Percentiles rank a stretch among this genome's conserved stretches.
Evolutionary conservation across 345 rosid species (phyloP).

Genomic region (Heritiera fomes): DNA sequence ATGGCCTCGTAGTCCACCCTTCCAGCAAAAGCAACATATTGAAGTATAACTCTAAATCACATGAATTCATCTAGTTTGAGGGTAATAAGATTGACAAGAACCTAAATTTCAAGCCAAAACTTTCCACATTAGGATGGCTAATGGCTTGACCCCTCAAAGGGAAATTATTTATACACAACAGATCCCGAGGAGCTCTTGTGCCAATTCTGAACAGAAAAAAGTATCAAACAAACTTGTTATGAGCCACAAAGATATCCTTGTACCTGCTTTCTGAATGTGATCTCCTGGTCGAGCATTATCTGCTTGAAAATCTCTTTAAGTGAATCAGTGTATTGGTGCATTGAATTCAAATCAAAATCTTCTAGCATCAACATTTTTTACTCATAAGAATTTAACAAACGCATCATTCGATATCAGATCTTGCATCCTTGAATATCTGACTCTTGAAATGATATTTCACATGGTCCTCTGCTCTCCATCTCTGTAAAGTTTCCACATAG

Average conservation of each 20-base stretch:
- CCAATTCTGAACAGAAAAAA: conserved; percentile 2
- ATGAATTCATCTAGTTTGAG: conserved; percentile 8
- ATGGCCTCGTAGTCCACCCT: not conserved
- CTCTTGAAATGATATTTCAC: conserved; percentile 6
- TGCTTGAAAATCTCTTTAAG: conserved; percentile 35
- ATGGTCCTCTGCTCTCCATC: conserved; percentile 8
- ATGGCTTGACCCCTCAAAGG: not conserved
- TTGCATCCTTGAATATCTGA: conserved; percentile 14
- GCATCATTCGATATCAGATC: conserved; percentile 23
- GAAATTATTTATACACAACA: conserved; percentile 2
- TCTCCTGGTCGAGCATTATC: conserved; percentile 50
- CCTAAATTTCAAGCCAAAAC: not conserved
- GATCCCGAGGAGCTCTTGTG: not conserved
- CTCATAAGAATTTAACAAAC: conserved; percentile 15
- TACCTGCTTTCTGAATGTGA: conserved; percentile 50
- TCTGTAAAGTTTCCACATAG: conserved; percentile 7
- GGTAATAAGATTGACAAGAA: not conserved
- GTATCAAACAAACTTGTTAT: not conserved
- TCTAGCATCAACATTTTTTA: conserved; percentile 34
- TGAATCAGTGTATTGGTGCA: conserved; percentile 28
- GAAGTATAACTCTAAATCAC: not conserved
- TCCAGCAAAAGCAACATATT: not conserved
- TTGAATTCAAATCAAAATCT: conserved; percentile 39
- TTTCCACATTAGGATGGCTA: conserved; percentile 1
- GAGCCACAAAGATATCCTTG: not conserved